phyloP scores from a whole-genome alignment of 2,329 filamentous ascomycete genomes.

The Aspergillus spinulosporus region DNA sequence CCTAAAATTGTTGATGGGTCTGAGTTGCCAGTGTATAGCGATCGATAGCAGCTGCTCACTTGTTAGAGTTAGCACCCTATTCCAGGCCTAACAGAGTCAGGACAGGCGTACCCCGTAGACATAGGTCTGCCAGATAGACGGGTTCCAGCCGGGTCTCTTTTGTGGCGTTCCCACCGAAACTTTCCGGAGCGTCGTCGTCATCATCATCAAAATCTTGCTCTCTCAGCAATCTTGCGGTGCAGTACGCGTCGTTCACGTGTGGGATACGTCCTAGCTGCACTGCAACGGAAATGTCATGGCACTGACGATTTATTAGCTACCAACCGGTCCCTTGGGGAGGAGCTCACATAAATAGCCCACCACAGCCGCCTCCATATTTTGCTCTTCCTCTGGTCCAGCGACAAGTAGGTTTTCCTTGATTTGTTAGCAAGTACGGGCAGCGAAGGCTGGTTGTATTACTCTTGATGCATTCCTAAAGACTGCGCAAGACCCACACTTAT shows the following conservation, averaged over 20 bases:
- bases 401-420: not conserved
- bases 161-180: not conserved
- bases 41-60: not conserved
- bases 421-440: not conserved
- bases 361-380: not conserved
- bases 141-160: not conserved
- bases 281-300: constrained; percentile 9
- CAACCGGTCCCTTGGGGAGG: not conserved
- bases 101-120: not conserved
- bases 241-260: constrained; percentile 15
- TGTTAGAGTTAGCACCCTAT: not conserved
- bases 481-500: constrained; percentile 11
- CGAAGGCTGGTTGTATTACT: not conserved
- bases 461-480: constrained; percentile 10
- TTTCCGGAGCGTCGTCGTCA: not conserved
- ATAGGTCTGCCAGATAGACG: not conserved
- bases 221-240: not conserved
- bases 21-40: not conserved
- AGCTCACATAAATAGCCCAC: constrained; percentile 3
- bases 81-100: not conserved
- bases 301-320: not conserved
- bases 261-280: constrained; percentile 8
- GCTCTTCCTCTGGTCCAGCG: not conserved
- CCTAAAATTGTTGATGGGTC: not conserved
- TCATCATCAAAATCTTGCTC: constrained; percentile 9